Evolutionary conservation across 331 rosid species (phyloP).

Genomic region (Quercus lobata): DNA sequence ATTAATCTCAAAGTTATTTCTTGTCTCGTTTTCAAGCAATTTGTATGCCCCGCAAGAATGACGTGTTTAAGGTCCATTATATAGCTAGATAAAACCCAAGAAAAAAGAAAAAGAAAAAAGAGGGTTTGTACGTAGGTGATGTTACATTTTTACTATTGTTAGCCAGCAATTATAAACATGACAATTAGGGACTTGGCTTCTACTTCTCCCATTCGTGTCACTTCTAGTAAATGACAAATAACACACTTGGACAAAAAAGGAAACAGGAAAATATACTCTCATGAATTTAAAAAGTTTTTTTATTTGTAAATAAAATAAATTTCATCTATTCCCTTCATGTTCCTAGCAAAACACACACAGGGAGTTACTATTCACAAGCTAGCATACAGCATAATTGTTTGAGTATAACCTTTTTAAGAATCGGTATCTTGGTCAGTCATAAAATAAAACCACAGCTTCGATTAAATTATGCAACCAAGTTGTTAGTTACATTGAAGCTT

Average conservation of each 20-base stretch:
- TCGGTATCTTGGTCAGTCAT: no score
- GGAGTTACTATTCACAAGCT: neutral
- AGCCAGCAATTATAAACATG: neutral
- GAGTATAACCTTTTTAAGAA: no score
- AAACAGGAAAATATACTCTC: neutral
- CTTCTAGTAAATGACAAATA: neutral
- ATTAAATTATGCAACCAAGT: no score
- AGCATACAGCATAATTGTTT: neutral
- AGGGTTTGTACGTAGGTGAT: no score
- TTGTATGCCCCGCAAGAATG: neutral
- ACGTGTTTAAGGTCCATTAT: neutral
- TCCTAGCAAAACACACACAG: neutral
- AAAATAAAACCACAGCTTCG: no score
- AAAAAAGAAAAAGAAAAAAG: no score
- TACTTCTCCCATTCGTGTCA: neutral
- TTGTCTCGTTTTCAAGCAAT: conserved; percentile 14
- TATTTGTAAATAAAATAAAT: neutral
- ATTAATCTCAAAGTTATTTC: neutral
- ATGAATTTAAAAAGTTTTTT: neutral
- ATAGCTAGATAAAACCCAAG: no score
- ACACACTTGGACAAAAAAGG: neutral
- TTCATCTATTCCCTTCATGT: neutral
- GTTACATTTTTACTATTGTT: neutral
- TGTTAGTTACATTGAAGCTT: no score
- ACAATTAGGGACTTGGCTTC: no score